Conservation (phyloP, 2,329 filamentous ascomycete genomes). For the Botrytis porri region DNA sequence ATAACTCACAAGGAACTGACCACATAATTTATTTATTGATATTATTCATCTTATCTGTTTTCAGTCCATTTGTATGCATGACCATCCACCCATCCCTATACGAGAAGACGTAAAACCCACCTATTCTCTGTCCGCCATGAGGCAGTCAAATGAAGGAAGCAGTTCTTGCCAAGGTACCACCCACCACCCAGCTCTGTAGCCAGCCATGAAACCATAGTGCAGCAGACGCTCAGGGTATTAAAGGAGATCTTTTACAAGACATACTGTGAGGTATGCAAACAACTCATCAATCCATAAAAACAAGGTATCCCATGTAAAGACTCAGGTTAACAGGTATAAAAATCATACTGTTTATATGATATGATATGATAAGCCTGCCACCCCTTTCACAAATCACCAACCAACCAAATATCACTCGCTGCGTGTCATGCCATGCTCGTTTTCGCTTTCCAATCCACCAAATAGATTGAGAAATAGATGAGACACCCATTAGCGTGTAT, state of each 20-base stretch:
- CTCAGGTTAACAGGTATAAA: background rate
- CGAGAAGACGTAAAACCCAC: background rate
- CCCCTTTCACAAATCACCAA: background rate
- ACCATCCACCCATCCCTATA: background rate
- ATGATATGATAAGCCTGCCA: conserved; percentile 1
- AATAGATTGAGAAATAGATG: conserved; percentile 7
- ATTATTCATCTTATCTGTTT: conserved; percentile 7
- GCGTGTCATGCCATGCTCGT: background rate
- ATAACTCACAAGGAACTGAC: background rate
- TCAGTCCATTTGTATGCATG: background rate
- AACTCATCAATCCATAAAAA: conserved; percentile 10
- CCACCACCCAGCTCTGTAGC: background rate
- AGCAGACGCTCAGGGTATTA: background rate
- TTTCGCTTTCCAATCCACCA: conserved; percentile 9
- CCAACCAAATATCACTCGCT: conserved; percentile 7
- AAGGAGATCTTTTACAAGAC: background rate
- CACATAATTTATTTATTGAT: background rate
- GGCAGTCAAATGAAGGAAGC: background rate
- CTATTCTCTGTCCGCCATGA: background rate
- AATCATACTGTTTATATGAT: background rate
- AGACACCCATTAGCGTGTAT: background rate
- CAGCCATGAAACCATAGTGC: background rate
- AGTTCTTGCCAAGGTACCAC: conserved; percentile 1
- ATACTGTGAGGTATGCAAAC: conserved; percentile 2
- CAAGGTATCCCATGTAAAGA: background rate